These are phyloP conservation scores for Phytophthora colocasiae DNA, from an alignment of 352 stramenopile species.

Conservation along the genomic window DNA sequence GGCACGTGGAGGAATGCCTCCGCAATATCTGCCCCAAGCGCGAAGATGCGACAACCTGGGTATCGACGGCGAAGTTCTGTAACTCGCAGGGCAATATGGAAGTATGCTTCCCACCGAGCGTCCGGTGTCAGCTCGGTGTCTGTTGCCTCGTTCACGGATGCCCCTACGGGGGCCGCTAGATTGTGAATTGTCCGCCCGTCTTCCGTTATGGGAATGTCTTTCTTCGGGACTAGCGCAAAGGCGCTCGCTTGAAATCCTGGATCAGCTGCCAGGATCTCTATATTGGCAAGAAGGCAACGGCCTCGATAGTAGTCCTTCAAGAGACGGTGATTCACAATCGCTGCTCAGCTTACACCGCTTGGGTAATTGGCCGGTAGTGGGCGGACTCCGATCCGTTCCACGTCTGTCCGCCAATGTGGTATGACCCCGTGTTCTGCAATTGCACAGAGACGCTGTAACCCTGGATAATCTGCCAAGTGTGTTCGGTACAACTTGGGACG, in stretches of 20 bases:
- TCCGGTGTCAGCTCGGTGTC: not conserved
- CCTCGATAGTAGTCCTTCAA: constrained; percentile 12
- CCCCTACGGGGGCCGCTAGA: constrained; percentile 6
- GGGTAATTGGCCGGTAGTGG: constrained; percentile 6
- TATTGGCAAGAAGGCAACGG: not conserved
- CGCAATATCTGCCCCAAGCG: constrained; percentile 4
- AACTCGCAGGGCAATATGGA: not conserved
- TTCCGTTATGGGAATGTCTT: not conserved
- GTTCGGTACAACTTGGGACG: constrained; percentile 8
- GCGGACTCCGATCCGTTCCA: not conserved
- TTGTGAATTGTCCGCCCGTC: constrained; percentile 22
- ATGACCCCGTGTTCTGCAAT: constrained; percentile 11
- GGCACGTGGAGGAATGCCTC: constrained; percentile 1
- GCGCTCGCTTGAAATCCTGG: constrained; percentile 10
- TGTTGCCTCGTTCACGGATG: not conserved
- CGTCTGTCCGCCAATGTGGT: too few species aligned
- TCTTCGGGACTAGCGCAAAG: constrained; percentile 16
- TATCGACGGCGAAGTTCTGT: not conserved
- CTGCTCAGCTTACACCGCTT: not conserved
- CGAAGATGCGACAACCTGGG: not conserved
- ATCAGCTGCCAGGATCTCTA: not conserved
- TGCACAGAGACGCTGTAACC: not conserved
- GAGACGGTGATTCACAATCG: constrained; percentile 2
- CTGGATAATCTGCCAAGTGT: constrained; percentile 4
- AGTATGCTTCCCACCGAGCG: not conserved